Evolutionary conservation across 1,139 yeast species (phyloP).

Genomic region (Yamadazyma atlantica): DNA sequence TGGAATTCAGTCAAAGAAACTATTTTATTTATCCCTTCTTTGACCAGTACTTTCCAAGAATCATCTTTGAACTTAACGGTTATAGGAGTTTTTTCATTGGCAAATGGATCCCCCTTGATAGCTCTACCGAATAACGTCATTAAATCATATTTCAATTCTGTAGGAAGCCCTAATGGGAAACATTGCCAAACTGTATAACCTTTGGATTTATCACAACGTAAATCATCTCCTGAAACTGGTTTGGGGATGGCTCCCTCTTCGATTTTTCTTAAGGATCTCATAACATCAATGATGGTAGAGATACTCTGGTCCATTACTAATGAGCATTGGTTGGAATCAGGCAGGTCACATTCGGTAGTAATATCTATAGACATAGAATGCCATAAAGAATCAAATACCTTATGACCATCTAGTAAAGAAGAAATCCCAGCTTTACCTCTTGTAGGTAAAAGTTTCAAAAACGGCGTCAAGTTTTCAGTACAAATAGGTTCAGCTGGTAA

Average conservation of each 20-base stretch:
- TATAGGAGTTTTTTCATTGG: slow-evolving; percentile 35
- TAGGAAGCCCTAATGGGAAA: slow-evolving; percentile 66
- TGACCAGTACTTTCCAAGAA: slow-evolving; percentile 46
- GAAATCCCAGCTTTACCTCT: slow-evolving; percentile 91
- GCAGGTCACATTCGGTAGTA: slow-evolving; percentile 53
- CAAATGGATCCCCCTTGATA: slow-evolving; percentile 64
- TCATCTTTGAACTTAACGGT: slow-evolving; percentile 44
- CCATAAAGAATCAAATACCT: slow-evolving; percentile 93
- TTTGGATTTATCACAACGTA: slow-evolving; percentile 71
- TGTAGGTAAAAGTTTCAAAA: slow-evolving; percentile 84
- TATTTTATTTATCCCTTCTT: slow-evolving; percentile 14
- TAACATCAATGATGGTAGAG: slow-evolving; percentile 72
- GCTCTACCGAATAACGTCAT: slow-evolving; percentile 67
- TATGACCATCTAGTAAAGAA: slow-evolving; percentile 88
- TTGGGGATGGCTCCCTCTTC: slow-evolving; percentile 72
- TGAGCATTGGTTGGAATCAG: slow-evolving; percentile 38
- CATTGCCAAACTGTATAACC: slow-evolving; percentile 66
- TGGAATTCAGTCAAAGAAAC: slow-evolving; percentile 10
- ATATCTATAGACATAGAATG: slow-evolving; percentile 90
- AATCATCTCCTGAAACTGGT: slow-evolving; percentile 65
- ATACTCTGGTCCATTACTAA: slow-evolving; percentile 68
- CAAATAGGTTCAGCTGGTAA: slow-evolving; percentile 95
- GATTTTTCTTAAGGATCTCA: slow-evolving; percentile 59
- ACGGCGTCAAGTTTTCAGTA: slow-evolving; percentile 95
- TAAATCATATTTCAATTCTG: slow-evolving; percentile 53